Base-by-base conservation (phyloP, 1,139 yeast genomes). In the Candida frijolesensis region DNA sequence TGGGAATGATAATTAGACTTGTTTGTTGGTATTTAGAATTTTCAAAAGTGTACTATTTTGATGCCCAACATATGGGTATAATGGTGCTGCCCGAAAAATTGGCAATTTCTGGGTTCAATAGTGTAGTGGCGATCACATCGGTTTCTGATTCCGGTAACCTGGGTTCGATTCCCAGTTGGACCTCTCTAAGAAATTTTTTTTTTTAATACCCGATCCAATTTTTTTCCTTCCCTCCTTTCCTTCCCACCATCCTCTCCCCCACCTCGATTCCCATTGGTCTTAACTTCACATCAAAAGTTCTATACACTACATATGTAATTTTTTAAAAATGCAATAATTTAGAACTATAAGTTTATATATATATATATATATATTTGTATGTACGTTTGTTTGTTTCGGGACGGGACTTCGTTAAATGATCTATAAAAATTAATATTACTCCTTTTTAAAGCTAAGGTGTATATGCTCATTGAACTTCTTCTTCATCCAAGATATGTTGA, bases 131-230 rank as follows among this genome's bases (percentile, higher is more conserved):
- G 54, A 66, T 67, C 71, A 66, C 71, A 55, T 65, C 61, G 66
- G 72, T 62, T 67, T 67, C 71, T 67, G 71, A 67, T 65, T 66
- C 71, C 66, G 70, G 70, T 48, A 59, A 67, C 70, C 70, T 64
- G 71, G 70, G 71, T 67, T 66, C 71, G 71, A 67, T 61, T 66
- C 71, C 70, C 71, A 60, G 70, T 57, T 59, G 64, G 68, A 65
- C 70, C 71, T 67, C 11, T 29, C 12, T 9, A n/a, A 6, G 9
- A 34, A 15, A 7, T 1, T 2, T 14, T 19, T 19, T 19, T 40
- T 22, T 35, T 25, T 42, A 44, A 44, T 42, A 39, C 50, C 48
- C 42, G n/a, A n/a, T n/a, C 47, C 42, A 34, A 44, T 33, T 32
- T 43, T 37, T 38, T 25, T 38, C 45, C 14, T 14, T 29, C 15